phyloP scores from a whole-genome alignment of 345 rosid species.

The Barbarea vulgaris region DNA sequence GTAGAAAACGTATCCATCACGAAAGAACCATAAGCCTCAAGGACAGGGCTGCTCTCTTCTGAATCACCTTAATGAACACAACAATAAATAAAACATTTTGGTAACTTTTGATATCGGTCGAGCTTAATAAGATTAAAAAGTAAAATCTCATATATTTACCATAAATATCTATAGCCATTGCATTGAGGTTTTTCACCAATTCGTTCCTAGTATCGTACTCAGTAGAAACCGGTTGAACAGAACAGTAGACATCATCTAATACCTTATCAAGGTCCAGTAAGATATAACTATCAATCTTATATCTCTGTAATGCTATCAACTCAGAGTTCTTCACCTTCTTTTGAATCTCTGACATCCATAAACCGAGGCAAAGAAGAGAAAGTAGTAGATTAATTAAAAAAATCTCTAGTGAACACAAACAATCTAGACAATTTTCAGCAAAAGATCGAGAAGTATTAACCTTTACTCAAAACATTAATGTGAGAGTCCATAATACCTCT shows the following conservation, averaged over 20 bases:
- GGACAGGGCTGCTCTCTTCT: constrained; percentile 40
- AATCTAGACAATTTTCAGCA: too few relatives aligned
- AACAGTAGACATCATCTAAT: constrained; percentile 43
- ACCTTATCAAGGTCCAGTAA: constrained; percentile 41
- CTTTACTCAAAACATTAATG: too few relatives aligned
- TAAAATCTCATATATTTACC: constrained; percentile 38
- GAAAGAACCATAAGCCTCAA: constrained; percentile 58
- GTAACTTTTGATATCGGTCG: neutral
- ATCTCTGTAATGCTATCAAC: too few relatives aligned
- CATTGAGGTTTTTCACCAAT: constrained; percentile 48
- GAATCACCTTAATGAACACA: constrained; percentile 40
- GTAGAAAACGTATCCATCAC: constrained; percentile 51
- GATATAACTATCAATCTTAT: constrained; percentile 22
- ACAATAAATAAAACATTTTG: neutral
- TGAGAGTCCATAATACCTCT: too few relatives aligned
- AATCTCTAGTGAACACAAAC: too few relatives aligned
- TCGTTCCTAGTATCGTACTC: constrained; percentile 39
- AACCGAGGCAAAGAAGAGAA: too few relatives aligned
- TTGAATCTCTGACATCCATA: too few relatives aligned
- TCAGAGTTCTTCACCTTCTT: too few relatives aligned
- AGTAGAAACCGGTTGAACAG: constrained; percentile 34
- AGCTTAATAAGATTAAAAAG: neutral
- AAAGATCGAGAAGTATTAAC: too few relatives aligned
- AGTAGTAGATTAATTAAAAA: too few relatives aligned
- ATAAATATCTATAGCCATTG: constrained; percentile 49